Evolutionary conservation across 1,139 yeast species (phyloP).

Genomic region (Geotrichum histeridarum): DNA sequence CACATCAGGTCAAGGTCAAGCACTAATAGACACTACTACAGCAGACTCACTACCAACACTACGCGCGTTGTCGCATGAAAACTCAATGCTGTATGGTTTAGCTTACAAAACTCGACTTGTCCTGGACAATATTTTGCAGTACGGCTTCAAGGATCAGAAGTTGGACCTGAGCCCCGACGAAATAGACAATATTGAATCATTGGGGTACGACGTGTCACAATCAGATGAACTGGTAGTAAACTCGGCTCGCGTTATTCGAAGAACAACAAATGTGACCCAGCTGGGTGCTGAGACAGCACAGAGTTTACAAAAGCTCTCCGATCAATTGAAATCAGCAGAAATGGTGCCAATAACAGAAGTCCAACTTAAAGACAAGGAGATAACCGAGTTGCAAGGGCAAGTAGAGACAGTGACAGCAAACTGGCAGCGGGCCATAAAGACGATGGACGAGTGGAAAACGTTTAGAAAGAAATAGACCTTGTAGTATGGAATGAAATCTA

Average conservation of each 20-base stretch:
- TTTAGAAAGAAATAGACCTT: not conserved
- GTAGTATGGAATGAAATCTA: too few relatives aligned
- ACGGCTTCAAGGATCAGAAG: not conserved
- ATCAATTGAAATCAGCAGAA: constrained; percentile 26
- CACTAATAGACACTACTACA: not conserved
- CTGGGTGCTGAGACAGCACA: constrained; percentile 23
- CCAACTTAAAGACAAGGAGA: constrained; percentile 24
- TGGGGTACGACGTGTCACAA: constrained; percentile 13
- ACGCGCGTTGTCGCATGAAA: constrained; percentile 17
- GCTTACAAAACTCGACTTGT: constrained; percentile 26
- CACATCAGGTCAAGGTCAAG: constrained; percentile 11
- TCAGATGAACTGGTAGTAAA: not conserved
- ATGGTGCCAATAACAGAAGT: constrained; percentile 28
- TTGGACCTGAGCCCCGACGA: constrained; percentile 17
- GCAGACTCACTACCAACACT: constrained; percentile 6
- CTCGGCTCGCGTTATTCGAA: constrained; percentile 18
- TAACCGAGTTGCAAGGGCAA: constrained; percentile 25
- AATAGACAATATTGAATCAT: constrained; percentile 12
- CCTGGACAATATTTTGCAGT: constrained; percentile 8
- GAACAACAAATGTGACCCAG: constrained; percentile 22
- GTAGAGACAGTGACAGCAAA: constrained; percentile 28
- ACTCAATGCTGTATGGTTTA: constrained; percentile 19
- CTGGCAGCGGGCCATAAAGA: constrained; percentile 31
- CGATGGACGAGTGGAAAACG: constrained; percentile 33
- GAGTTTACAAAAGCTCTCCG: constrained; percentile 23